A percentile compares a stretch with the other conserved stretches of the same genome.
phyloP scores from a whole-genome alignment of 129 eudicot genomes.

The Flaveria brownii region DNA sequence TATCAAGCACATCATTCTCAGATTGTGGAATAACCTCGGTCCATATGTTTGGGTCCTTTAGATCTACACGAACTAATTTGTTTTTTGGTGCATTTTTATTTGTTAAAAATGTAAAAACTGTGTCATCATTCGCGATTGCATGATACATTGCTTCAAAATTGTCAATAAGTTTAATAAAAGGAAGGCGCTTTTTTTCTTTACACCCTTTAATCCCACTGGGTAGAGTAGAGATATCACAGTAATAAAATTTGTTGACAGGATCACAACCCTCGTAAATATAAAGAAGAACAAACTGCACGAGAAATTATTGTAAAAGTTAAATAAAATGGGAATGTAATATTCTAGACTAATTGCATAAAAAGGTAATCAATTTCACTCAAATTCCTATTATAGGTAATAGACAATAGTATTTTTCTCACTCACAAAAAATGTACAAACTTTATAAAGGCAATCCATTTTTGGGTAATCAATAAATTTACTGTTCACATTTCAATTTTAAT shows the following conservation, averaged over 20 bases:
- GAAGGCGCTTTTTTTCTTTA: conserved; percentile 58
- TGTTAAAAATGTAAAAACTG: conserved; percentile 75
- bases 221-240: conserved; percentile 70
- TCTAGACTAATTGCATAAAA: not conserved
- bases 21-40: conserved; percentile 66
- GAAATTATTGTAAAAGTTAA: conserved; percentile 11
- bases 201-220: conserved; percentile 65
- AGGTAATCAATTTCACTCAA: not conserved
- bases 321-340: not conserved
- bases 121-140: conserved; percentile 74
- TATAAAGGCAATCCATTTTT: not conserved
- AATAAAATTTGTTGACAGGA: conserved; percentile 82
- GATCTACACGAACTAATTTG: conserved; percentile 76
- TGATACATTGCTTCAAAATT: conserved; percentile 69
- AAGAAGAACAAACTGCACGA: conserved; percentile 80
- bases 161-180: conserved; percentile 83
- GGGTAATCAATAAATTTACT: not conserved
- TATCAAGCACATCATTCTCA: conserved; percentile 76
- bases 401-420: no score
- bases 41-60: conserved; percentile 65
- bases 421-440: not conserved
- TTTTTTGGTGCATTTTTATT: conserved; percentile 87
- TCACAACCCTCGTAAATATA: conserved; percentile 65
- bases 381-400: no score
- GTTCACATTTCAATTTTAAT: not conserved